Base-by-base conservation (phyloP, 257 asterid genomes). In the Fraxinus cuspidata region DNA sequence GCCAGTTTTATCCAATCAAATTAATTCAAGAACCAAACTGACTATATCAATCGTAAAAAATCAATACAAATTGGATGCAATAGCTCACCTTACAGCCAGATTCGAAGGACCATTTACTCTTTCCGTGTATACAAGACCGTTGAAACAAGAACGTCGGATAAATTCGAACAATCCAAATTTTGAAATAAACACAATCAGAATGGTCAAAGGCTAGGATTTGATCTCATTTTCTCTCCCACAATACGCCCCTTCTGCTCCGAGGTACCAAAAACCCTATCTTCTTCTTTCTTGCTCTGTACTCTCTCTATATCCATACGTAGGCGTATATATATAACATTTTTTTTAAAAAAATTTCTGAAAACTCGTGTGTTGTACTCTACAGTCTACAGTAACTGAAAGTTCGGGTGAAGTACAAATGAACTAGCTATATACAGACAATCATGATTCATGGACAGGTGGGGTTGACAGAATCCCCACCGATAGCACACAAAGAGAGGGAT, bases 71-170 rank as follows among this genome's bases (percentile, higher is more conserved):
- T 2, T 5, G 72, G 32, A 73, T n/a, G 65, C 75, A 81, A 40
- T 74, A 75, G 84, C 94, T 86, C 85, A 94, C 96, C 93, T 29
- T 86, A 83, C 77, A 74, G 78, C 84, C 93, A 89, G 94, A 90
- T 92, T 92, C 87, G 86, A 87, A 77, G 78, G 67, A 44, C 29
- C 6, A 67, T 78, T 58, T 76, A 75, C 78, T 60, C 53, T 71
- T 70, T 58, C 78, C 76, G 74, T 51, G 53, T 56, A 79, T 68
- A 35, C 78, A 74, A 73, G 44, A 56, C 74, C 83, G 74, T 79
- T 47, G 77, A 63, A n/a, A 63, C 35, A 82, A 71, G 79, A 63
- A 63, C 34, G 31, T 71, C 35, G 82, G 85, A 70, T 53, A 77
- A 83, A 63, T 76, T 79, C 81, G 42, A 80, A n/a, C 83, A 81